A percentile compares a stretch with the other conserved stretches of the same genome.
Conservation (phyloP, 2,329 filamentous ascomycete genomes). For the Zopfia rhizophila region DNA sequence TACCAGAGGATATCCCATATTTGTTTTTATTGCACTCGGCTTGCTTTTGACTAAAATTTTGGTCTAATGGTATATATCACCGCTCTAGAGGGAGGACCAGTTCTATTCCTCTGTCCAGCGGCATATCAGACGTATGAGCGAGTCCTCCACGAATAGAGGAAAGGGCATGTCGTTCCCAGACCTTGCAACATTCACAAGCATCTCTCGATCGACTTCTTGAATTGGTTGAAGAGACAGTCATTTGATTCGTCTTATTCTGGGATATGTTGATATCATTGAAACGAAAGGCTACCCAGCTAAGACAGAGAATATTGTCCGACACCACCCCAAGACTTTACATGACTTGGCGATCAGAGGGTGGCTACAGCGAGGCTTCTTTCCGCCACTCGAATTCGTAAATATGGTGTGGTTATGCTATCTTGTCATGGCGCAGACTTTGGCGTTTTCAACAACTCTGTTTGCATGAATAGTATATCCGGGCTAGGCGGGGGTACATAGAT, state of each 20-base stretch:
- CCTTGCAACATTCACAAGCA: slow-evolving; percentile 9
- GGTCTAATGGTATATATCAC: slow-evolving; percentile 48
- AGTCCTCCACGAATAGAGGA: slow-evolving; percentile 19
- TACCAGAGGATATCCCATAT: slow-evolving; percentile 57
- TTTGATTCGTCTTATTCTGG: slow-evolving; percentile 14
- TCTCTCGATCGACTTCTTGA: slow-evolving; percentile 4
- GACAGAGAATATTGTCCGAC: slow-evolving; percentile 6
- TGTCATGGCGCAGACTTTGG: slow-evolving; percentile 55
- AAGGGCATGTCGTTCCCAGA: slow-evolving; percentile 16
- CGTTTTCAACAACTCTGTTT: slow-evolving; percentile 54
- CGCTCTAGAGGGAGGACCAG: too few relatives aligned
- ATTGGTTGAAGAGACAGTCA: too few relatives aligned
- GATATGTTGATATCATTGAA: slow-evolving; percentile 17
- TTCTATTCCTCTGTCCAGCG: too few relatives aligned
- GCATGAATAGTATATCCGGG: slow-evolving; percentile 54
- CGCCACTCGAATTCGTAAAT: slow-evolving; percentile 50
- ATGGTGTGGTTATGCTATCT: slow-evolving; percentile 51
- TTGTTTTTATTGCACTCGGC: slow-evolving; percentile 42
- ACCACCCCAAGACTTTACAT: slow-evolving; percentile 11
- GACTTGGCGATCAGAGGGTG: slow-evolving; percentile 28
- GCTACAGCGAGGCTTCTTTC: slow-evolving; percentile 41
- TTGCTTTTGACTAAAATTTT: slow-evolving; percentile 52
- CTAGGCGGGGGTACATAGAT: slow-evolving; percentile 55
- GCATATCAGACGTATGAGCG: slow-evolving; percentile 22
- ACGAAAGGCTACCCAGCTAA: slow-evolving; percentile 11